Evolutionary conservation across 805 yeast species (phyloP).

Genomic region (Lipomyces japonicus): DNA sequence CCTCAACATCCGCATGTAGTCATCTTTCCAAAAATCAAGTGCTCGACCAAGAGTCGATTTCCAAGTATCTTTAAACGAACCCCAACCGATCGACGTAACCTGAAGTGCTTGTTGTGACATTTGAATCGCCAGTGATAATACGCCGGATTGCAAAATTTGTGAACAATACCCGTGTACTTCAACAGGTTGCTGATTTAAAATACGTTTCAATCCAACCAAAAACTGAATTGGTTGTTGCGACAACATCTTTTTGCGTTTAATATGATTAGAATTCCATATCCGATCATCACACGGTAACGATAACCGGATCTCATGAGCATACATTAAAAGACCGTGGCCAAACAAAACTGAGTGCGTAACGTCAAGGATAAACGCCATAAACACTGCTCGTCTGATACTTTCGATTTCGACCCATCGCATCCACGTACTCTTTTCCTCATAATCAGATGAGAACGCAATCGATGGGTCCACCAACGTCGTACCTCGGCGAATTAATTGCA

Average conservation of each 20-base stretch:
- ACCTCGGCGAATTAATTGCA: constrained; percentile 60
- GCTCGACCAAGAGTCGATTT: constrained; percentile 65
- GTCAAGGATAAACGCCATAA: constrained; percentile 78
- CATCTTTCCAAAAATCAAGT: constrained; percentile 61
- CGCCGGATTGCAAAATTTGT: constrained; percentile 61
- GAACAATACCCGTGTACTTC: constrained; percentile 57
- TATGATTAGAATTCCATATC: constrained; percentile 47
- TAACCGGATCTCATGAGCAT: constrained; percentile 59
- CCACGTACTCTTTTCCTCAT: constrained; percentile 42
- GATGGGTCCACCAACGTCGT: constrained; percentile 5
- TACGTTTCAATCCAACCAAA: constrained; percentile 52
- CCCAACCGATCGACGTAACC: constrained; percentile 47
- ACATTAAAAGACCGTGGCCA: constrained; percentile 61
- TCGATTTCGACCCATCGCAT: constrained; percentile 77
- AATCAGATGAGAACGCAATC: neutral
- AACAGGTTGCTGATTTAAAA: constrained; percentile 50
- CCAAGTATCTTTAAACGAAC: constrained; percentile 51
- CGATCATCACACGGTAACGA: constrained; percentile 62
- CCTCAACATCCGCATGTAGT: constrained; percentile 13
- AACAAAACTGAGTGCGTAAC: constrained; percentile 72
- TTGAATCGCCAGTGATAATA: constrained; percentile 62
- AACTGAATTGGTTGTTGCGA: constrained; percentile 42
- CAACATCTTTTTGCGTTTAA: constrained; percentile 14
- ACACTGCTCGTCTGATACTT: constrained; percentile 69
- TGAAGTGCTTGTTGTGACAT: constrained; percentile 70